These are phyloP conservation scores for Cyclotella baltica DNA, from an alignment of 108 stramenopile genomes.

Conservation along the genomic window DNA sequence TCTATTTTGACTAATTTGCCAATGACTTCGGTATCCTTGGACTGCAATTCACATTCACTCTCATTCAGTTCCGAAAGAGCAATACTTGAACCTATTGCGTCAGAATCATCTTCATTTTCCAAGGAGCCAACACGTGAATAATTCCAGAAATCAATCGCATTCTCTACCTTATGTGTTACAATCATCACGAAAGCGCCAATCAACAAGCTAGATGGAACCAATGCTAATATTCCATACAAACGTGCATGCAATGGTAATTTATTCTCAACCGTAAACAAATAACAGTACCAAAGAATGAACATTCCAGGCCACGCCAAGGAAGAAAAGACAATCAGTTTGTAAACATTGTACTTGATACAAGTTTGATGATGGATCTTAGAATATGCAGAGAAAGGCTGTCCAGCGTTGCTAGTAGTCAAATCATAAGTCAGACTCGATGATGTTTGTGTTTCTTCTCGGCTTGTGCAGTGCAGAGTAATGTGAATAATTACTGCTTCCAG, in stretches of 20 bases:
- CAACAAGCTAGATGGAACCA: constrained; percentile 4
- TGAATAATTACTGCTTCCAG: not conserved
- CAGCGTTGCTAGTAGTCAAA: not conserved
- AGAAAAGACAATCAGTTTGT: not conserved
- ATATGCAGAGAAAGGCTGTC: constrained; percentile 3
- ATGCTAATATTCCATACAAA: constrained; percentile 11
- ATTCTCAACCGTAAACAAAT: not conserved
- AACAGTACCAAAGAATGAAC: not conserved
- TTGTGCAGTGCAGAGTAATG: constrained; percentile 3
- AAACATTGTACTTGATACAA: not conserved
- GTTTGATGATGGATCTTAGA: not conserved
- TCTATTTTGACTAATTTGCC: not conserved
- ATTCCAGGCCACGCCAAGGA: not conserved
- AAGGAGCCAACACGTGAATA: not conserved
- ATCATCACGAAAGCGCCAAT: not conserved
- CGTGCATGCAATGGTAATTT: not conserved
- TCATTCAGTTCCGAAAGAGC: not conserved
- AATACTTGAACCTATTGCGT: not conserved
- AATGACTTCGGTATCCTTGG: not conserved
- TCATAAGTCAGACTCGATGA: not conserved
- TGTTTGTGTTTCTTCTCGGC: not conserved
- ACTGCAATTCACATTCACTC: not conserved
- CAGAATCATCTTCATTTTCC: not conserved
- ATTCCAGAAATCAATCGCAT: not conserved
- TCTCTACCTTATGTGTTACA: not conserved